A percentile compares a stretch with the other conserved stretches of the same genome.
phyloP scores from a whole-genome alignment of 805 yeast species.

The Candida argentea region DNA sequence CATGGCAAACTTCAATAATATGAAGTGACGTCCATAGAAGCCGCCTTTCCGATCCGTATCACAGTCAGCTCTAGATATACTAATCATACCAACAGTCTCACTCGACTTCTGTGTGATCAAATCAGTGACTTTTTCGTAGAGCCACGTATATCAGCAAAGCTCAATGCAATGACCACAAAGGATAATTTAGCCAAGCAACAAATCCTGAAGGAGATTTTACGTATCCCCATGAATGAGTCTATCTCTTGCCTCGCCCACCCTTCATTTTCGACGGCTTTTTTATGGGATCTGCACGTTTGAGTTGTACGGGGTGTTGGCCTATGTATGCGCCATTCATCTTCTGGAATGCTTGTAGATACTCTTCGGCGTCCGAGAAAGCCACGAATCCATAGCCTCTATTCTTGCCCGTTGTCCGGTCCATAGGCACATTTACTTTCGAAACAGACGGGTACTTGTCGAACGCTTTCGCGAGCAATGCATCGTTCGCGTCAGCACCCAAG shows the following conservation, averaged over 20 bases:
- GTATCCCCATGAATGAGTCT: too few relatives aligned
- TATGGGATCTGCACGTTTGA: constrained; percentile 50
- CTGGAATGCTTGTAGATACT: constrained; percentile 60
- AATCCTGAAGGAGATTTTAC: too few relatives aligned
- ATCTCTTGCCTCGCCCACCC: neutral
- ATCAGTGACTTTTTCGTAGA: too few relatives aligned
- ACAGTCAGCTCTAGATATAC: too few relatives aligned
- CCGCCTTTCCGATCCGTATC: too few relatives aligned
- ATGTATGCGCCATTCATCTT: constrained; percentile 71
- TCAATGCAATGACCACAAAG: too few relatives aligned
- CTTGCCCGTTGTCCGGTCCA: constrained; percentile 34
- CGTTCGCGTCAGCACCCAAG: constrained; percentile 57
- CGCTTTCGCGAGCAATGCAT: constrained; percentile 42
- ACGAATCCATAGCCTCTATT: constrained; percentile 70
- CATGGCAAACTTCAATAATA: too few relatives aligned
- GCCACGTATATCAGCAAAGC: too few relatives aligned
- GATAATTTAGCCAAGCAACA: neutral
- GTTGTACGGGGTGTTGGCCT: constrained; percentile 62
- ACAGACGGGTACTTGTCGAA: constrained; percentile 45
- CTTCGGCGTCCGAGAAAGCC: constrained; percentile 53
- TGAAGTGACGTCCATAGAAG: too few relatives aligned
- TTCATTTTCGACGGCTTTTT: constrained; percentile 10
- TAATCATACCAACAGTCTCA: too few relatives aligned
- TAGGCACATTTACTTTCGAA: constrained; percentile 50
- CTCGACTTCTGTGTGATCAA: too few relatives aligned